Evolutionary conservation across 129 eudicot genomes (phyloP), one percentile per base, ranked within the genome.

Genomic region (Flaveria sonorensis): DNA sequence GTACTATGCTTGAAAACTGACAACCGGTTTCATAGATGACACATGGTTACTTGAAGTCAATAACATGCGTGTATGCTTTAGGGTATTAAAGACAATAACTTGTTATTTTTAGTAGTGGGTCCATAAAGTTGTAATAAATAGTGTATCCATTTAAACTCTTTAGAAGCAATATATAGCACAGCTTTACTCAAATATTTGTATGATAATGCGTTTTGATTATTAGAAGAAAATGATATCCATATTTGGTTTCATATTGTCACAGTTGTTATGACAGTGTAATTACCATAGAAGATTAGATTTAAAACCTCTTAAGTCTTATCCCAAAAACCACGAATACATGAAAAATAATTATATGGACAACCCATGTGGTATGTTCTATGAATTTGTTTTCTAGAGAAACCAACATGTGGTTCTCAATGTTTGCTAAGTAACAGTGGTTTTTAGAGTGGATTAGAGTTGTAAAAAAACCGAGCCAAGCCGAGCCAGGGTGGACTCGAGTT

Each of bases 11-110:
- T 42, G 60, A 60, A 60, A 26, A 45, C 68, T 72, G 74, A 59
- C 73, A 79, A 79, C 68, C 64, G 23, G 73, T 65, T 36, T 72
- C 78, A 79, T 79, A 62, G 74, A 79, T 79, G 79, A 40, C 83
- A 79, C 83, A 53, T 79, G 78, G 68, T 40, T 47, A 72, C 83
- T 79, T 79, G 48, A 79, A 39, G 36, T 72, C 83, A 72, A 79
- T 72, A 72, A 79, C 83, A 64, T 72, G 78, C 72, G 9, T 59
- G 24, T 60, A n/a, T 74, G 10, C 11, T 23, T 21, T 57, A 24
- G 13, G 19, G 24, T 10, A 2, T 13, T 40, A 39, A 67, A n/a
- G 15, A 20, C 65, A 24, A 30, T 52, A 51, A n/a, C 53, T 67
- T 40, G 26, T 18, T 15, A 67, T 18, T 9, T 67, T 42, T 67